A percentile compares a stretch with the other conserved stretches of the same genome.
Conservation (phyloP, 176 grass and related monocot genomes). For the Ampelocalamus luodianensis region DNA sequence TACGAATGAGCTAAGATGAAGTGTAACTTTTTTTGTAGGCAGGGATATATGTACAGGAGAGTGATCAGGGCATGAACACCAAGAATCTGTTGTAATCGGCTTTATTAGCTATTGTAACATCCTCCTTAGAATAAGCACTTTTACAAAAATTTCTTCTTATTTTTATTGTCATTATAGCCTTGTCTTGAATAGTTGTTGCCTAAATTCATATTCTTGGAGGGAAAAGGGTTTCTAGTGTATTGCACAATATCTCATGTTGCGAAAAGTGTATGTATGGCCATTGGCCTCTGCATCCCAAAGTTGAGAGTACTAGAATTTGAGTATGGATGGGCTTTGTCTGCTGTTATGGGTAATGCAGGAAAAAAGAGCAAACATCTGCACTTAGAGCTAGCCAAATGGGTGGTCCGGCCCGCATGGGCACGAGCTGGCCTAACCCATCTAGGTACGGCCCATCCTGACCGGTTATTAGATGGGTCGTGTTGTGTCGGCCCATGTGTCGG, state of each 20-base stretch:
- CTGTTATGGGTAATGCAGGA: not conserved
- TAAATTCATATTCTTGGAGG: slow-evolving; percentile 36
- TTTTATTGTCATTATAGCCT: slow-evolving; percentile 26
- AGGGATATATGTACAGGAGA: slow-evolving; percentile 72
- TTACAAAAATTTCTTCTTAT: not conserved
- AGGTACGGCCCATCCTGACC: too few relatives aligned
- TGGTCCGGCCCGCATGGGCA: too few relatives aligned
- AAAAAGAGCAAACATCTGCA: not conserved
- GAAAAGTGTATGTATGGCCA: not conserved
- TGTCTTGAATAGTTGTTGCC: not conserved
- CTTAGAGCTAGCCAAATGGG: too few relatives aligned
- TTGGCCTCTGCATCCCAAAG: not conserved
- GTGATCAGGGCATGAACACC: slow-evolving; percentile 57
- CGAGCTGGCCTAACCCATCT: too few relatives aligned
- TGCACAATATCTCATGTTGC: not conserved
- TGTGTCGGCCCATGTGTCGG: too few relatives aligned
- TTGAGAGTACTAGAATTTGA: not conserved
- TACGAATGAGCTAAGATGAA: slow-evolving; percentile 70
- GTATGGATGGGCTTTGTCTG: not conserved
- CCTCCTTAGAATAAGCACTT: slow-evolving; percentile 54
- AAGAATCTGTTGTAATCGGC: slow-evolving; percentile 60
- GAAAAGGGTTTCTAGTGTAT: slow-evolving; percentile 28
- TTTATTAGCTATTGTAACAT: slow-evolving; percentile 58
- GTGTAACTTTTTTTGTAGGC: slow-evolving; percentile 51
- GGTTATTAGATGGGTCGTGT: too few relatives aligned